Percentiles rank a stretch among this genome's conserved stretches.
Evolutionary conservation across 768 basidiomycete genomes (phyloP).

Genomic region (Cubamyces lactineus): DNA sequence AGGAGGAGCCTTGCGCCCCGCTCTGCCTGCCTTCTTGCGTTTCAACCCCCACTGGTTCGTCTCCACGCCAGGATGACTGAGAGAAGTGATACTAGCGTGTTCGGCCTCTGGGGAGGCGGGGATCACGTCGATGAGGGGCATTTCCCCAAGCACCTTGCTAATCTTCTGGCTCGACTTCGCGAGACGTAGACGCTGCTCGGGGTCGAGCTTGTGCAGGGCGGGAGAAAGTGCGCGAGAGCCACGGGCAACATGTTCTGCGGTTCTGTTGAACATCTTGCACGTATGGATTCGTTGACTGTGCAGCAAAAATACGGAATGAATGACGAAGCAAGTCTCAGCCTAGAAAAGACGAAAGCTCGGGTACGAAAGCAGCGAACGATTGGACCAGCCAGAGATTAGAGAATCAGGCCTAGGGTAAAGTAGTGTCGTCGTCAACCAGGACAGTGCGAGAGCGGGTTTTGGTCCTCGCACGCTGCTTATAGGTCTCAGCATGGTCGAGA

Average conservation of each 20-base stretch:
- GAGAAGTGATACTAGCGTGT: neutral
- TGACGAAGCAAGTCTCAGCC: conserved; percentile 1
- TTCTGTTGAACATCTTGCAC: conserved; percentile 18
- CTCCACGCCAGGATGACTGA: neutral
- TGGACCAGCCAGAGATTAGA: conserved; percentile 20
- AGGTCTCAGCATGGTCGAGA: neutral
- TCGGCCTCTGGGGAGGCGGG: neutral
- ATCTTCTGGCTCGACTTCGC: conserved; percentile 26
- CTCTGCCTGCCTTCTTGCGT: conserved; percentile 6
- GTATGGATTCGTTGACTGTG: neutral
- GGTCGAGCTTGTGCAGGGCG: conserved; percentile 20
- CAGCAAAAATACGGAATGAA: neutral
- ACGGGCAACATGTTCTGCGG: conserved; percentile 16
- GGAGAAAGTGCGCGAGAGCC: conserved; percentile 17
- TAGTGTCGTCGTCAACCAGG: conserved; percentile 23
- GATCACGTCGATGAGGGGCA: conserved; percentile 22
- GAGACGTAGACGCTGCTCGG: conserved; percentile 21
- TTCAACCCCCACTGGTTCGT: too few species aligned
- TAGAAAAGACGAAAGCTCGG: neutral
- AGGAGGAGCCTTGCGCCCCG: conserved; percentile 3
- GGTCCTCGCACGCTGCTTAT: neutral
- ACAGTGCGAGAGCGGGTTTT: conserved; percentile 2
- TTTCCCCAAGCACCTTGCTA: conserved; percentile 19
- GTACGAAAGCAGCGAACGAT: neutral
- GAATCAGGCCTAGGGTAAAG: neutral